Base-by-base conservation (phyloP, 305 asterid species). In the Plantago lanceolata region DNA sequence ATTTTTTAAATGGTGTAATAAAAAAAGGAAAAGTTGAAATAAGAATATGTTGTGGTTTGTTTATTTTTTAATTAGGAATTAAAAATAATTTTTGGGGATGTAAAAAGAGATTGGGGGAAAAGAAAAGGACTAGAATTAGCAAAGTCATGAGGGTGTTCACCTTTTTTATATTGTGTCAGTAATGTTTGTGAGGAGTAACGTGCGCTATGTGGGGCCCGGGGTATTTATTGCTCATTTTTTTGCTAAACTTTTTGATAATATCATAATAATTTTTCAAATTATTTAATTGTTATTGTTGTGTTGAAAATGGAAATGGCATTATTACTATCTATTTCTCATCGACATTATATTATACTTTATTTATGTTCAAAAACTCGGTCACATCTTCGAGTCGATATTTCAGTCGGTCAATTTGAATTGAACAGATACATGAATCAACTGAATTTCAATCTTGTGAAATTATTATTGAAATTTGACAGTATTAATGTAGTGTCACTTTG, bases 121-220 rank as follows among this genome's bases (percentile, higher is more conserved):
- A 43, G 16, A 21, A 21, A 65, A 65, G 54, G 51, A 54, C 69
- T 53, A 19, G 13, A 4, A 54, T 53, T 26, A 20, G 47, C 47
- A 53, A 53, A 51, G 57, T 48, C 24, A 45, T 48, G n/a, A 2
- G 47, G 37, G 8, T 9, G 45, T 26, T 61, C 47, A 26, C 57
- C 66, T 44, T 48, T 45, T 61, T 21, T 45, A 43, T 45, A 61
- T 61, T 40, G 44, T 61, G 55, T 61, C 52, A 59, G 48, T 59
- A 59, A 59, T 37, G 48, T 45, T 59, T 72, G 77, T 48, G 67
- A 63, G 77, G 43, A 51, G 64, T 51, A 72, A 62, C 66, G 63
- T 66, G 72, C 60, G 66, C 18, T 50, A 6, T 9, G 70, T 68
- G 73, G 77, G 67, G 15, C 45, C 73, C 73, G 51, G 21, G 31